phyloP scores from a whole-genome alignment of 805 yeast species.

The Wickerhamia fluorescens region DNA sequence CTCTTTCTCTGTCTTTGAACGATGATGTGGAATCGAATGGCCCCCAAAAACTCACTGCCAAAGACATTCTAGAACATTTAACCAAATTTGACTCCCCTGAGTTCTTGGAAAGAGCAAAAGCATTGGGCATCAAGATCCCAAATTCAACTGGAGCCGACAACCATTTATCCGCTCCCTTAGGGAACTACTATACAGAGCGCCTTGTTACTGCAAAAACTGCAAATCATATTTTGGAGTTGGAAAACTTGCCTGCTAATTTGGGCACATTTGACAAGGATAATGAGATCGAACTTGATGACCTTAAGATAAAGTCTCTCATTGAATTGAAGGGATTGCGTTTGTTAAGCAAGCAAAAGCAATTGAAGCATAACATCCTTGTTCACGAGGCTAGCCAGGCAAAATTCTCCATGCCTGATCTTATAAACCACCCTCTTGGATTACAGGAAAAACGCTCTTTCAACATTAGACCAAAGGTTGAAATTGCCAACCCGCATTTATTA shows the following conservation, averaged over 20 bases:
- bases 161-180: conserved; percentile 39
- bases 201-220: conserved; percentile 47
- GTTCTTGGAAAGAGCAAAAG: conserved; percentile 30
- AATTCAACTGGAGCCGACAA: conserved; percentile 15
- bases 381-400: conserved; percentile 51
- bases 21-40: conserved; percentile 3
- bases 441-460: conserved; percentile 66
- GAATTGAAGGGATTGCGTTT: conserved; percentile 65
- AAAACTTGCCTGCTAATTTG: conserved; percentile 59
- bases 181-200: conserved; percentile 45
- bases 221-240: conserved; percentile 53
- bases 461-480: conserved; percentile 60
- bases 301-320: conserved; percentile 59
- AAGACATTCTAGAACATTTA: conserved; percentile 5
- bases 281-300: conserved; percentile 35
- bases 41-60: not conserved
- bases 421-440: conserved; percentile 47
- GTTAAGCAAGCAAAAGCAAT: conserved; percentile 60
- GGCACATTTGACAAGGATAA: conserved; percentile 46
- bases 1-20: conserved; percentile 16
- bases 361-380: conserved; percentile 55
- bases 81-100: conserved; percentile 5
- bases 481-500: conserved; percentile 66
- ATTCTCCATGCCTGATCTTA: conserved; percentile 43
- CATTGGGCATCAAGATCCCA: conserved; percentile 32